Percentiles rank a stretch among this genome's conserved stretches.
Conservation (phyloP, 352 stramenopile genomes). For the Blastocystis hominis region DNA sequence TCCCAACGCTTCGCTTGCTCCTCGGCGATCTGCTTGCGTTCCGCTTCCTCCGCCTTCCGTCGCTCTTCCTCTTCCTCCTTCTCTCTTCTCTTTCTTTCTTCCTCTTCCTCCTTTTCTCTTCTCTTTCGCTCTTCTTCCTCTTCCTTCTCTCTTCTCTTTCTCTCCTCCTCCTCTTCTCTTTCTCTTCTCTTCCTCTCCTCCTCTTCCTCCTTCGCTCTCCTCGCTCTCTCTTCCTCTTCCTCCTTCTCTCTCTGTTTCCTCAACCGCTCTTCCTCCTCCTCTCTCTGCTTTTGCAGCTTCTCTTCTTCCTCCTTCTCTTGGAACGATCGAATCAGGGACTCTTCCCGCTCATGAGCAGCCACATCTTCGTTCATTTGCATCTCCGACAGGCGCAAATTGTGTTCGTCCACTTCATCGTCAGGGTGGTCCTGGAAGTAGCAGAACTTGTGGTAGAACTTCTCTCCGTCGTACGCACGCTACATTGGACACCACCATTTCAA, state of each 20-base stretch:
- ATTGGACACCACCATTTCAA: background rate
- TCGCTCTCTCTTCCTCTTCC: background rate
- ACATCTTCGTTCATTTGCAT: background rate
- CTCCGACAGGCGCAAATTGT: background rate
- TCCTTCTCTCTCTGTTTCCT: background rate
- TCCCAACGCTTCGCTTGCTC: background rate
- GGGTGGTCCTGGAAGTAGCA: constrained; percentile 36
- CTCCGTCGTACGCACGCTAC: constrained; percentile 24
- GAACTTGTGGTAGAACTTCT: constrained; percentile 49
- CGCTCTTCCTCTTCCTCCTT: constrained; percentile 8
- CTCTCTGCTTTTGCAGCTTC: background rate
- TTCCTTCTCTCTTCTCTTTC: background rate
- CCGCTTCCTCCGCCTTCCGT: background rate
- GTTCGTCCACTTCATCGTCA: background rate
- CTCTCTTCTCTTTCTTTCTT: background rate
- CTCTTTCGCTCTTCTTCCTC: background rate
- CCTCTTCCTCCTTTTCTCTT: background rate
- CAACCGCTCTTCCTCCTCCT: background rate
- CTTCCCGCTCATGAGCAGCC: background rate
- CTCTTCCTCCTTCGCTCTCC: background rate
- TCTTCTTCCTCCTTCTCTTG: background rate
- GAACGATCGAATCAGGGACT: background rate
- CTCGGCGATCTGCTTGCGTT: background rate
- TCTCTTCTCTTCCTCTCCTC: background rate
- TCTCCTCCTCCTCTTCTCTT: background rate